These are phyloP conservation scores for Linnemannia exigua DNA, from an alignment of 192 early-diverging fungal species.

Conservation along the genomic window DNA sequence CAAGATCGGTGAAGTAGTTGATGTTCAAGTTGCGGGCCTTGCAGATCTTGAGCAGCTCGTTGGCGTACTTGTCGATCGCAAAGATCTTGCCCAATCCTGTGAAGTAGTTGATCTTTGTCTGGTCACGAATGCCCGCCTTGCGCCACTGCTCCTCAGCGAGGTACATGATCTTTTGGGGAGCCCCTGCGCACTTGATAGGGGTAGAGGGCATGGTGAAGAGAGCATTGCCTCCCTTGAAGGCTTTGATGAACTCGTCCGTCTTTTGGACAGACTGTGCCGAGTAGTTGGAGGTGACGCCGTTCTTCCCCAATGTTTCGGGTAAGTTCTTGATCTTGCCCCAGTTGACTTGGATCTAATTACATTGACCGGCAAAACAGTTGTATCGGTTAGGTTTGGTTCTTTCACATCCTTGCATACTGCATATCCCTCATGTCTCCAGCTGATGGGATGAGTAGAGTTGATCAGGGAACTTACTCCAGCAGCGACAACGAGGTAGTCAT, in stretches of 20 bases:
- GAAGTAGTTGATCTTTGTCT: constrained; percentile 80
- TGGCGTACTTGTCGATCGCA: constrained; percentile 87
- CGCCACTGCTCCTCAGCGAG: constrained; percentile 88
- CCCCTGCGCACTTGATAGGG: constrained; percentile 92
- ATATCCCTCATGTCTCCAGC: neutral
- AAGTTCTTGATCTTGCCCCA: constrained; percentile 86
- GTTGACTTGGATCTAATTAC: constrained; percentile 83
- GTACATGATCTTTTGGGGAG: constrained; percentile 90
- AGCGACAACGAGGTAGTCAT: constrained; percentile 55
- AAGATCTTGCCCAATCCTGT: constrained; percentile 90
- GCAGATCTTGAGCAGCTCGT: constrained; percentile 75
- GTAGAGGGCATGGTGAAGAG: constrained; percentile 91
- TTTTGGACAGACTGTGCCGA: constrained; percentile 78
- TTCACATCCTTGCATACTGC: neutral
- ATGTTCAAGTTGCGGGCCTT: constrained; percentile 77
- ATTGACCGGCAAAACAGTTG: constrained; percentile 70
- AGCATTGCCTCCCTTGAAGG: constrained; percentile 82
- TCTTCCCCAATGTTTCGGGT: constrained; percentile 78
- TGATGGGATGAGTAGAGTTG: too few species aligned
- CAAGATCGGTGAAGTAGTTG: constrained; percentile 79
- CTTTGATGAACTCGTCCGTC: constrained; percentile 79
- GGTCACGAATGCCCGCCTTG: constrained; percentile 75
- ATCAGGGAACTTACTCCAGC: constrained; percentile 45
- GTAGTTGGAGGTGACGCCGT: constrained; percentile 91
- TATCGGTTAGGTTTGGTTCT: neutral